phyloP scores from a whole-genome alignment of 2,329 filamentous ascomycete species.

The Alternaria hordeiaustralica region DNA sequence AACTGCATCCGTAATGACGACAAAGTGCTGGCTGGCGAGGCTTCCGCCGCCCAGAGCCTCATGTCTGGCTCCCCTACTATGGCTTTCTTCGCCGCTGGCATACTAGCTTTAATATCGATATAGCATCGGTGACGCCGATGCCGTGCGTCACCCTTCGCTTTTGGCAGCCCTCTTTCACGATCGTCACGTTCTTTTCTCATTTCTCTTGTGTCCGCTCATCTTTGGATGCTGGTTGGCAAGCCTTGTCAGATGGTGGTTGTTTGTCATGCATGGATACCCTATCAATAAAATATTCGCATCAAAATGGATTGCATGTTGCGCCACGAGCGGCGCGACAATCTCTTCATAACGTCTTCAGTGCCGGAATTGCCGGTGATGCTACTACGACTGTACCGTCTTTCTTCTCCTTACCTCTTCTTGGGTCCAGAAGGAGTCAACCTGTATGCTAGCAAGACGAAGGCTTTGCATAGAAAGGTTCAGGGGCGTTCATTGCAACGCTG shows the following conservation, averaged over 20 bases:
- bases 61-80: slow-evolving; percentile 15
- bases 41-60: slow-evolving; percentile 23
- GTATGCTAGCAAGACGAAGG: slow-evolving; percentile 9
- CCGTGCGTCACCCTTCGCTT: slow-evolving; percentile 23
- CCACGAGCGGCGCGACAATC: slow-evolving; percentile 10
- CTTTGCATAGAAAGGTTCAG: slow-evolving; percentile 9
- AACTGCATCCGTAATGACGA: slow-evolving; percentile 45
- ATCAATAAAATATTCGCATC: slow-evolving; percentile 31
- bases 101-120: slow-evolving; percentile 32
- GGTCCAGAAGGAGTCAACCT: slow-evolving; percentile 1
- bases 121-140: slow-evolving; percentile 29
- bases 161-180: slow-evolving; percentile 22
- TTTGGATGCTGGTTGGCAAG: slow-evolving; percentile 1
- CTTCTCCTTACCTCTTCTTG: not conserved
- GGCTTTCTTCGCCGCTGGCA: slow-evolving; percentile 23
- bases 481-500: slow-evolving; percentile 1
- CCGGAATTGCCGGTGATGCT: slow-evolving; percentile 14
- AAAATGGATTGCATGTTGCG: slow-evolving; percentile 11
- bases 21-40: slow-evolving; percentile 23
- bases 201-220: slow-evolving; percentile 17
- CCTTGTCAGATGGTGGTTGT: slow-evolving; percentile 33
- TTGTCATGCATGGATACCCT: slow-evolving; percentile 45
- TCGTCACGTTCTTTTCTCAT: slow-evolving; percentile 25
- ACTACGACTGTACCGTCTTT: slow-evolving; percentile 2
- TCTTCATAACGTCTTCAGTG: slow-evolving; percentile 6